A percentile compares a stretch with the other conserved stretches of the same genome.
These are phyloP conservation scores for Penicillium roqueforti DNA, from an alignment of 495 filamentous ascomycete genomes.

Conservation along the genomic window DNA sequence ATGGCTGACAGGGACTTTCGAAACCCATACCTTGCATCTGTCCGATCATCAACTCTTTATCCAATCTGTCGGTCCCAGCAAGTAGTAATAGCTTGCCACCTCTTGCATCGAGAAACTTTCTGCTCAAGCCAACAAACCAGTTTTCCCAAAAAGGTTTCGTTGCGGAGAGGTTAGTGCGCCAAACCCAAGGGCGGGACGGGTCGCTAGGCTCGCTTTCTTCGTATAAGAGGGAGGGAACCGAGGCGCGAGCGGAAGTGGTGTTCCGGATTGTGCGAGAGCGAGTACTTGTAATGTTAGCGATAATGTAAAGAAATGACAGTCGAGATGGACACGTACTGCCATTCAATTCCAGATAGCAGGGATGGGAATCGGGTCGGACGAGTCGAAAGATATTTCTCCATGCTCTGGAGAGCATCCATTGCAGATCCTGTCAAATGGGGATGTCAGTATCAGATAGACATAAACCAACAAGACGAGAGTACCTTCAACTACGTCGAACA, in stretches of 20 bases:
- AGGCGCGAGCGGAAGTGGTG: constrained; percentile 69
- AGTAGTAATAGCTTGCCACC: constrained; percentile 89
- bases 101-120: constrained; percentile 77
- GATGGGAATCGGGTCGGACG: constrained; percentile 76
- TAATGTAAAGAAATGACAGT: neutral
- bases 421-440: constrained; percentile 50
- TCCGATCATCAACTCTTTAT: constrained; percentile 93
- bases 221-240: constrained; percentile 77
- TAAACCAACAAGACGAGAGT: constrained; percentile 23
- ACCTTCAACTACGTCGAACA: constrained; percentile 94
- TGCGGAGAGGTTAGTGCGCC: constrained; percentile 77
- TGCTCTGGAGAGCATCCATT: constrained; percentile 91
- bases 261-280: constrained; percentile 87
- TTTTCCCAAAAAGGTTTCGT: constrained; percentile 92
- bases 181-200: constrained; percentile 56
- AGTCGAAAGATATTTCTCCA: constrained; percentile 84
- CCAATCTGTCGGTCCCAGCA: constrained; percentile 89
- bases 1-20: neutral
- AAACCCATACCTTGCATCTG: constrained; percentile 81
- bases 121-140: constrained; percentile 86
- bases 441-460: neutral
- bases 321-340: constrained; percentile 60
- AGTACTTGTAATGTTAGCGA: constrained; percentile 44
- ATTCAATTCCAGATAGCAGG: constrained; percentile 77
- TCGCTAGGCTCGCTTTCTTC: constrained; percentile 39